Evolutionary conservation across 257 asterid genomes (phyloP).

Genomic region (Solanum ahanhuiri): DNA sequence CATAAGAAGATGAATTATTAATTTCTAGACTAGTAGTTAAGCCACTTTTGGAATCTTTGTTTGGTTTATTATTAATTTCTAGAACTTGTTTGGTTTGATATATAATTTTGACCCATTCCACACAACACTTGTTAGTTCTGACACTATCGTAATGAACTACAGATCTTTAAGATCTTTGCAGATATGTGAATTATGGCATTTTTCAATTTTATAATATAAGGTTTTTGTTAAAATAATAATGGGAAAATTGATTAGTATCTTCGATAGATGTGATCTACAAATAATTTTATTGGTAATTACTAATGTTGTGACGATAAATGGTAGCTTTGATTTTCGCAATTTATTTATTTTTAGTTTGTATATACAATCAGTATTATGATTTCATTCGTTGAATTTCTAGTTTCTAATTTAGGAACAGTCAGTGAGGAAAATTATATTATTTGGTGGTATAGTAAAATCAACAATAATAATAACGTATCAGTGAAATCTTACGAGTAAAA

Average conservation of each 20-base stretch:
- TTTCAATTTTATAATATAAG: not conserved
- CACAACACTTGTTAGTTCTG: not conserved
- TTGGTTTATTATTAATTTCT: not conserved
- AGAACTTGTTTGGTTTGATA: not conserved
- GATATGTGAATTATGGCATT: not conserved
- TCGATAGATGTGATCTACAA: not conserved
- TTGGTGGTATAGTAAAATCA: not conserved
- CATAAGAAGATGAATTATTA: not conserved
- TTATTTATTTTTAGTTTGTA: not conserved
- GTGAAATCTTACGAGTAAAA: not conserved
- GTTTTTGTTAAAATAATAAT: not conserved
- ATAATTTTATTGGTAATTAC: not conserved
- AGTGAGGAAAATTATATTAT: not conserved
- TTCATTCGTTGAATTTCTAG: not conserved
- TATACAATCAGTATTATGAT: not conserved
- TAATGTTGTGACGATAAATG: not conserved
- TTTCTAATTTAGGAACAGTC: not conserved
- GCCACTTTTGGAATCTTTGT: constrained; percentile 1
- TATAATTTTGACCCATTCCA: not conserved
- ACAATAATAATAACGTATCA: too few relatives aligned
- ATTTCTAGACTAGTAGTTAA: not conserved
- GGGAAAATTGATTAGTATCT: not conserved
- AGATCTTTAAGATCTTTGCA: not conserved
- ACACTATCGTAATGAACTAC: not conserved
- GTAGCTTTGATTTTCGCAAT: not conserved